These are phyloP conservation scores for Prunus yedoensis DNA, from an alignment of 331 rosid species.

Conservation along the genomic window DNA sequence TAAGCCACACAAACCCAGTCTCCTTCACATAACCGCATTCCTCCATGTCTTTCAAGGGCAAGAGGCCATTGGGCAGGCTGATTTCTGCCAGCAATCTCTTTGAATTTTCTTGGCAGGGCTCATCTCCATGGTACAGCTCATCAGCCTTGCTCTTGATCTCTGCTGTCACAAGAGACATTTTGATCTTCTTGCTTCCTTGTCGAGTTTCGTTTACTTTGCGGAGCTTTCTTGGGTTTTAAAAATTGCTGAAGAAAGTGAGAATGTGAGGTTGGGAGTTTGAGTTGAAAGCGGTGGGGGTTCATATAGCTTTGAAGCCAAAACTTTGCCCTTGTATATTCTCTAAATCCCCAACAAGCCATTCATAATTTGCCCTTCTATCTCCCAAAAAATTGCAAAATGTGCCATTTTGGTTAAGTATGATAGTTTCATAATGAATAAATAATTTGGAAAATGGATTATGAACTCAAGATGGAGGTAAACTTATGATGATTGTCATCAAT, in stretches of 20 bases:
- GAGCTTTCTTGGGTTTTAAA: not conserved
- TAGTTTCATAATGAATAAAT: too few relatives aligned
- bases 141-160: slow-evolving; percentile 56
- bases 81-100: slow-evolving; percentile 53
- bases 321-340: slow-evolving; percentile 31
- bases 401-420: not conserved
- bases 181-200: not conserved
- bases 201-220: too few relatives aligned
- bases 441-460: too few relatives aligned
- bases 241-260: not conserved
- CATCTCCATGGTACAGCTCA: slow-evolving; percentile 71
- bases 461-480: not conserved
- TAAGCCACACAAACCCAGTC: slow-evolving; percentile 80
- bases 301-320: slow-evolving; percentile 25
- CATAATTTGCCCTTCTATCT: not conserved
- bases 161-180: slow-evolving; percentile 54
- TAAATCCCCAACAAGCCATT: slow-evolving; percentile 32
- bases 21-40: slow-evolving; percentile 71
- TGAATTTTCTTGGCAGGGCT: slow-evolving; percentile 55
- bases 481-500: not conserved
- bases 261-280: not conserved
- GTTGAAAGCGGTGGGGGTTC: slow-evolving; percentile 5
- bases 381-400: not conserved
- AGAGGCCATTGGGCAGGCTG: slow-evolving; percentile 63
- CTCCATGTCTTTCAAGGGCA: slow-evolving; percentile 68